Percentiles rank a stretch among this genome's conserved stretches.
Evolutionary conservation across 202 grass and related monocot species (phyloP).

Genomic region (Carex arenaria): DNA sequence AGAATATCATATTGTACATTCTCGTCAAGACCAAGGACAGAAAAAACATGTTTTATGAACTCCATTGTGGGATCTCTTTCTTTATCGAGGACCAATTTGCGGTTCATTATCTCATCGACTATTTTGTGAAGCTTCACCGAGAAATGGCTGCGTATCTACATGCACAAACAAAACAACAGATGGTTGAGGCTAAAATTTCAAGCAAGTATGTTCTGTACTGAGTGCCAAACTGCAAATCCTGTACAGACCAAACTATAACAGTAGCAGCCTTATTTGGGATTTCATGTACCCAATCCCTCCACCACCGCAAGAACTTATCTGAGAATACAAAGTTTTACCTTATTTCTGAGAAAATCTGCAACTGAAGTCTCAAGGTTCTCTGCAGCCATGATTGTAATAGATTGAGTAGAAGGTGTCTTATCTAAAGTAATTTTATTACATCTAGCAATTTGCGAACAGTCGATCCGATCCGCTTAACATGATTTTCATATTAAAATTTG

Average conservation of each 20-base stretch:
- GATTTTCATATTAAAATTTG: too few relatives aligned
- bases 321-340: slow-evolving; percentile 42
- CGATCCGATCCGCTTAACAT: too few relatives aligned
- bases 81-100: slow-evolving; percentile 30
- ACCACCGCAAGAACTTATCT: not conserved
- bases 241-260: not conserved
- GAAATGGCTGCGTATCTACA: slow-evolving; percentile 91
- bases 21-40: slow-evolving; percentile 88
- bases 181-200: slow-evolving; percentile 1
- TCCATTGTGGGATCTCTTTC: slow-evolving; percentile 86
- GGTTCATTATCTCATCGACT: slow-evolving; percentile 59
- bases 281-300: not conserved
- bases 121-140: slow-evolving; percentile 82
- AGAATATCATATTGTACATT: slow-evolving; percentile 93
- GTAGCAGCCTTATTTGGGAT: not conserved
- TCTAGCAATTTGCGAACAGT: slow-evolving; percentile 56
- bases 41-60: slow-evolving; percentile 93
- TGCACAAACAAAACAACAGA: slow-evolving; percentile 12
- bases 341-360: slow-evolving; percentile 50
- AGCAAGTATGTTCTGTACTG: not conserved
- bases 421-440: slow-evolving; percentile 44
- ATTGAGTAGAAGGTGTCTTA: slow-evolving; percentile 78
- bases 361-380: slow-evolving; percentile 70
- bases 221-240: not conserved
- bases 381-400: slow-evolving; percentile 76